Evolutionary conservation across 2,329 filamentous ascomycete species (phyloP).

Genomic region (Lasiodiplodia sp.): DNA sequence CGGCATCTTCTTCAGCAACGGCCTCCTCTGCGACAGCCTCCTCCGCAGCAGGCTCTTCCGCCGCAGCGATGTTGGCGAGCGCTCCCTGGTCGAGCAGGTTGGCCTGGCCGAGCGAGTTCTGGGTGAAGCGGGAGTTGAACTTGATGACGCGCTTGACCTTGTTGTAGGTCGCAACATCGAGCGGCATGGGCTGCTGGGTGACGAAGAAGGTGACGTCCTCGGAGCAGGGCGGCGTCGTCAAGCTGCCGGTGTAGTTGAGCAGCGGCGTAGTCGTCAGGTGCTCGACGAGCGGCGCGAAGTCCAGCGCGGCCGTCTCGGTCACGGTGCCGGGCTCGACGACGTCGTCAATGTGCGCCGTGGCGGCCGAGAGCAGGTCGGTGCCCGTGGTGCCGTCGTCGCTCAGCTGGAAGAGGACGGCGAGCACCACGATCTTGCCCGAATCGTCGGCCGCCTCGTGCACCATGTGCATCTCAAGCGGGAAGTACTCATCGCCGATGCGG

Average conservation of each 20-base stretch:
- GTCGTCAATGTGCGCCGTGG: slow-evolving; percentile 46
- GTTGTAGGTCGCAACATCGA: slow-evolving; percentile 60
- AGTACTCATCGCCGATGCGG: slow-evolving; percentile 57
- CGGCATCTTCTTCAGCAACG: too few species aligned
- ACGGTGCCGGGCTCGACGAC: slow-evolving; percentile 51
- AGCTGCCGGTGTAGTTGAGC: slow-evolving; percentile 63
- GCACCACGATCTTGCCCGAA: slow-evolving; percentile 47
- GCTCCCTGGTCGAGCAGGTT: slow-evolving; percentile 50
- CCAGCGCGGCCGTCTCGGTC: slow-evolving; percentile 48
- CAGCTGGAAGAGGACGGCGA: slow-evolving; percentile 54
- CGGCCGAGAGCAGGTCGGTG: slow-evolving; percentile 41
- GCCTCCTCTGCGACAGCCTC: too few species aligned
- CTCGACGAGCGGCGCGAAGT: slow-evolving; percentile 52
- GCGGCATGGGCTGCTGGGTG: slow-evolving; percentile 55
- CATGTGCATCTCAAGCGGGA: slow-evolving; percentile 63
- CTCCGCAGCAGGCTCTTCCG: too few species aligned
- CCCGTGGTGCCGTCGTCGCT: slow-evolving; percentile 41
- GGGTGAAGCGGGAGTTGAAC: slow-evolving; percentile 64
- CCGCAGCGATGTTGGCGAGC: not conserved
- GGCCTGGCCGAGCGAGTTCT: slow-evolving; percentile 56
- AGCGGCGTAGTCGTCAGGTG: slow-evolving; percentile 50
- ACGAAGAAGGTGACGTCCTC: slow-evolving; percentile 65
- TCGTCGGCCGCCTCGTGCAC: slow-evolving; percentile 60
- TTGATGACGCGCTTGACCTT: slow-evolving; percentile 61
- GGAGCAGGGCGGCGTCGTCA: slow-evolving; percentile 69